Evolutionary conservation across 208 protist genomes (phyloP).

Genomic region (Acanthamoeba lugdunensis): DNA sequence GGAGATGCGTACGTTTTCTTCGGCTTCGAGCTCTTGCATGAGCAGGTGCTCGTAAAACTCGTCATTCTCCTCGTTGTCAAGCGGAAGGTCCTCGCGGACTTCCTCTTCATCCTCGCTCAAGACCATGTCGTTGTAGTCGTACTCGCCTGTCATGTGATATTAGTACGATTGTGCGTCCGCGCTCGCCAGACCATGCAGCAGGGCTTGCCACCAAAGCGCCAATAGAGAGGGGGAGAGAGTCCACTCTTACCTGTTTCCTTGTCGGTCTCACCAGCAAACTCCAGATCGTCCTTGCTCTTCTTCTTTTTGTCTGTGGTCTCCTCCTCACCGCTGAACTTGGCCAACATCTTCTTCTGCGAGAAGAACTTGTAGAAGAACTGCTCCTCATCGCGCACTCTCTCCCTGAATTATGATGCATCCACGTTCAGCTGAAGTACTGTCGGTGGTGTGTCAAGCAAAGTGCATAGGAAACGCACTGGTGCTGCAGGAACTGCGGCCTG

Average conservation of each 20-base stretch:
- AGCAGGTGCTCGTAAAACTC: constrained; percentile 68
- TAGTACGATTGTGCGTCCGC: not conserved
- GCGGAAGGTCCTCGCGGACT: not conserved
- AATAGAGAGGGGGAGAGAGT: not conserved
- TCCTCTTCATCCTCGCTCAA: constrained; percentile 66
- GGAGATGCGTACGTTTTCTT: not conserved
- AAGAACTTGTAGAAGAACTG: constrained; percentile 75
- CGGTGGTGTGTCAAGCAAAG: not conserved
- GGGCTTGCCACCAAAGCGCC: too few species aligned
- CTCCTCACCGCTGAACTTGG: not conserved
- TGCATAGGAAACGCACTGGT: not conserved
- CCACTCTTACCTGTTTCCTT: not conserved
- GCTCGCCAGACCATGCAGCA: not conserved
- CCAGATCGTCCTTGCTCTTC: not conserved
- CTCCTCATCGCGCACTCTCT: constrained; percentile 62
- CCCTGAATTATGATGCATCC: not conserved
- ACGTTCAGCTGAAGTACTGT: too few species aligned
- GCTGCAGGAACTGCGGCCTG: constrained; percentile 31
- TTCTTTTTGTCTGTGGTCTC: constrained; percentile 21
- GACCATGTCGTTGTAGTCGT: constrained; percentile 60
- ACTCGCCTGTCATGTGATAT: constrained; percentile 10
- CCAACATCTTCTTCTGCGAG: constrained; percentile 52
- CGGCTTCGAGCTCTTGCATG: constrained; percentile 58
- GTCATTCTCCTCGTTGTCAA: constrained; percentile 56
- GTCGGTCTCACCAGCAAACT: not conserved